Conservation (phyloP, 345 rosid genomes). For the Salix dunnii region DNA sequence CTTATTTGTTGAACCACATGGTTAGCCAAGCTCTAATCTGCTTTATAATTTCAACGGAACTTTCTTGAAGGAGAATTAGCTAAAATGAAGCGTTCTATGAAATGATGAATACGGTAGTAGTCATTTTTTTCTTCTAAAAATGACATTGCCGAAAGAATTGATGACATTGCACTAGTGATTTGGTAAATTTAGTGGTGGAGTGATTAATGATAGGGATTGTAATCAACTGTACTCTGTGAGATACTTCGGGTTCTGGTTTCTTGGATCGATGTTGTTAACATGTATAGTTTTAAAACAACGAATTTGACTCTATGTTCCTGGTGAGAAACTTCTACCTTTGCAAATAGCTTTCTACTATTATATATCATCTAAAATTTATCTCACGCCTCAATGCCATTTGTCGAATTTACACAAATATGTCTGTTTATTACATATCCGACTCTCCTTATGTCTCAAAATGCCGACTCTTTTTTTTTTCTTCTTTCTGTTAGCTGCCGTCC, state of each 20-base stretch:
- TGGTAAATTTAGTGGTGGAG: neutral
- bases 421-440: neutral
- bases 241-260: neutral
- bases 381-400: neutral
- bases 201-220: neutral
- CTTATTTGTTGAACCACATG: neutral
- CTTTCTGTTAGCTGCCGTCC: neutral
- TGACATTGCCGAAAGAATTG: neutral
- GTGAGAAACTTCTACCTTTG: neutral
- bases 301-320: neutral
- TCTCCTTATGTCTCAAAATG: neutral
- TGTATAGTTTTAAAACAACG: neutral
- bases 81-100: neutral
- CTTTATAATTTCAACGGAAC: neutral
- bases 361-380: neutral
- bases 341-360: neutral
- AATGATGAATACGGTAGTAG: neutral
- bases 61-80: neutral
- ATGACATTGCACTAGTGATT: neutral
- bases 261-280: neutral
- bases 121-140: neutral
- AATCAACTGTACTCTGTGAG: neutral
- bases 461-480: neutral
- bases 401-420: neutral
- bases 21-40: neutral